These are phyloP conservation scores for Corymbia maculata DNA, from an alignment of 345 rosid genomes.

Conservation along the genomic window DNA sequence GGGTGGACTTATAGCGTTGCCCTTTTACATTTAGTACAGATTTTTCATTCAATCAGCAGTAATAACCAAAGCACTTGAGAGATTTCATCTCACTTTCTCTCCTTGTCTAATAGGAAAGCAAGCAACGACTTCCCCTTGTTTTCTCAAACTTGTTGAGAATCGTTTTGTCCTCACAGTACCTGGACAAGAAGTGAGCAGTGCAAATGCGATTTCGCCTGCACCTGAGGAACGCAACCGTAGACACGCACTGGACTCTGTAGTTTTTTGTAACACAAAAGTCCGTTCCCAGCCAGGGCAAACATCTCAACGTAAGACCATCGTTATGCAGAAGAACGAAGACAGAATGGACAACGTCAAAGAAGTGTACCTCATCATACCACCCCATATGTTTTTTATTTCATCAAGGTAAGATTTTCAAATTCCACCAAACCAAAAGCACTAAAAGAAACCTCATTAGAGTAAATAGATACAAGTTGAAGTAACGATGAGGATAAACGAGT, in stretches of 20 bases:
- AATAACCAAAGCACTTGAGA: neutral
- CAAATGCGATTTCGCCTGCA: neutral
- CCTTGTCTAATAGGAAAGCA: neutral
- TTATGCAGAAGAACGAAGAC: neutral
- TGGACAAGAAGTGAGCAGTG: neutral
- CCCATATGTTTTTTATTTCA: neutral
- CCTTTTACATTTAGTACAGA: no score
- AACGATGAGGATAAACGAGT: neutral
- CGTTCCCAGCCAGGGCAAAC: neutral
- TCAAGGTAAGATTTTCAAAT: neutral
- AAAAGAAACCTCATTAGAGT: neutral
- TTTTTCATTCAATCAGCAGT: neutral
- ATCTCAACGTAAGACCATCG: neutral
- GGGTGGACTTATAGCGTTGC: no score
- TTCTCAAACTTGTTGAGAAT: neutral
- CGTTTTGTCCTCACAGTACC: neutral
- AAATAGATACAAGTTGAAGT: neutral
- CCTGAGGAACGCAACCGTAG: neutral
- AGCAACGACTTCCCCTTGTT: neutral
- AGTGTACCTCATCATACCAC: neutral
- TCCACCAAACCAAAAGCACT: neutral
- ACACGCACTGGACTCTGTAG: neutral
- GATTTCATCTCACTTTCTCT: neutral
- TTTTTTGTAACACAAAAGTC: neutral
- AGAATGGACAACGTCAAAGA: neutral